Evolutionary conservation across 2,329 filamentous ascomycete species (phyloP).

Genomic region (Beauveria varroae): DNA sequence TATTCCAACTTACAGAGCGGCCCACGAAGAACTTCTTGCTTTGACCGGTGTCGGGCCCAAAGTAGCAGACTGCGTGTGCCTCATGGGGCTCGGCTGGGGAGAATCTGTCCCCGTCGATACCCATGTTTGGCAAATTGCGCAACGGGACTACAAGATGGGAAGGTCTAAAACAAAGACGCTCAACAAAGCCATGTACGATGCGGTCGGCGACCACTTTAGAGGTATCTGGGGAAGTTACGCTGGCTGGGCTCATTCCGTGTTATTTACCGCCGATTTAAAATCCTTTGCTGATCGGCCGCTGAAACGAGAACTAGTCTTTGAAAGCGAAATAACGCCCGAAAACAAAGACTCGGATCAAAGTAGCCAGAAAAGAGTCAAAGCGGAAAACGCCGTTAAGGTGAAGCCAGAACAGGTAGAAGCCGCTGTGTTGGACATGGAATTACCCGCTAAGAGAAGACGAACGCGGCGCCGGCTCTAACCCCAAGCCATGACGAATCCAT

Average conservation of each 20-base stretch:
- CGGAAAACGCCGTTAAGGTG: constrained; percentile 4
- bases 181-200: constrained; percentile 82
- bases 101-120: constrained; percentile 95
- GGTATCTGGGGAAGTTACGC: constrained; percentile 86
- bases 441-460: constrained; percentile 6
- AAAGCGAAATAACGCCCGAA: not conserved
- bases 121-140: constrained; percentile 97
- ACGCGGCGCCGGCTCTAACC: constrained; percentile 2
- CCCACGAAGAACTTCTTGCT: constrained; percentile 70
- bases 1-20: constrained; percentile 61
- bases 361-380: constrained; percentile 17
- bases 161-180: constrained; percentile 78
- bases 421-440: constrained; percentile 13
- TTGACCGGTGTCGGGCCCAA: constrained; percentile 92
- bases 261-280: constrained; percentile 88
- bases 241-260: constrained; percentile 94
- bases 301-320: constrained; percentile 11
- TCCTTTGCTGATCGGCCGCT: constrained; percentile 62
- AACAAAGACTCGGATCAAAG: constrained; percentile 12
- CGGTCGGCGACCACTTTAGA: constrained; percentile 84
- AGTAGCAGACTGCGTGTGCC: constrained; percentile 90
- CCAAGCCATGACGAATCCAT: not conserved
- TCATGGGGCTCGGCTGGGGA: constrained; percentile 95
- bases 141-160: constrained; percentile 89
- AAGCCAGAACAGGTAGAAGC: not conserved